Evolutionary conservation across 2,329 filamentous ascomycete genomes (phyloP).

Genomic region (Pestalotiopsis sp.): DNA sequence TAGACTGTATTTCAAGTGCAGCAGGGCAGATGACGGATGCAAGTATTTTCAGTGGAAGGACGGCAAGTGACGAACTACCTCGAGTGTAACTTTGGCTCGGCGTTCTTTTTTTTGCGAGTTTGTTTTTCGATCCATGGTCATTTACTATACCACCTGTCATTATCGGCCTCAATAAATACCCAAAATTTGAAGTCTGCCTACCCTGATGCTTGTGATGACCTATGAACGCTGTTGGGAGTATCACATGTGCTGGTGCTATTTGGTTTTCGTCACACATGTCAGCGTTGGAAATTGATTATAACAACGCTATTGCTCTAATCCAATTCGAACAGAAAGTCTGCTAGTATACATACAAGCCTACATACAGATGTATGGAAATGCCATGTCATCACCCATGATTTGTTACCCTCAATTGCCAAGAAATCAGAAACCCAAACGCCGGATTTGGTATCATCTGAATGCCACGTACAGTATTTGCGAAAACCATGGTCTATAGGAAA

Average conservation of each 20-base stretch:
- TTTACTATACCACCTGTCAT: too few relatives aligned
- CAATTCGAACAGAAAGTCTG: not conserved
- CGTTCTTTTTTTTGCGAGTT: not conserved
- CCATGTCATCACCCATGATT: not conserved
- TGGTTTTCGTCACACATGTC: not conserved
- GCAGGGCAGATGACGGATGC: not conserved
- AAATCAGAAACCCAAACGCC: not conserved
- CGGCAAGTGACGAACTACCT: not conserved
- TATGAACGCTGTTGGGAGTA: too few relatives aligned
- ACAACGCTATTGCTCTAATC: not conserved
- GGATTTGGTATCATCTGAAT: conserved; percentile 11
- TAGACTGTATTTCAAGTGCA: conserved; percentile 2
- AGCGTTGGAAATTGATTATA: not conserved
- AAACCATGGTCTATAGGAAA: conserved; percentile 55
- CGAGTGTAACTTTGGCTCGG: not conserved
- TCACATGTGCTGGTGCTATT: not conserved
- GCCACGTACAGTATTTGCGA: not conserved
- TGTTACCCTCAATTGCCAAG: not conserved
- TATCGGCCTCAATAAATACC: too few relatives aligned
- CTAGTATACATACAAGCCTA: not conserved
- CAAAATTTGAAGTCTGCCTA: too few relatives aligned
- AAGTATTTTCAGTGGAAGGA: conserved; percentile 1
- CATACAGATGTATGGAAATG: not conserved
- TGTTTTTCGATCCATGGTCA: not conserved
- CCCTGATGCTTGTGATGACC: too few relatives aligned